These are phyloP conservation scores for Gnaphalium uliginosum DNA, from an alignment of 129 eudicot genomes.

Conservation along the genomic window DNA sequence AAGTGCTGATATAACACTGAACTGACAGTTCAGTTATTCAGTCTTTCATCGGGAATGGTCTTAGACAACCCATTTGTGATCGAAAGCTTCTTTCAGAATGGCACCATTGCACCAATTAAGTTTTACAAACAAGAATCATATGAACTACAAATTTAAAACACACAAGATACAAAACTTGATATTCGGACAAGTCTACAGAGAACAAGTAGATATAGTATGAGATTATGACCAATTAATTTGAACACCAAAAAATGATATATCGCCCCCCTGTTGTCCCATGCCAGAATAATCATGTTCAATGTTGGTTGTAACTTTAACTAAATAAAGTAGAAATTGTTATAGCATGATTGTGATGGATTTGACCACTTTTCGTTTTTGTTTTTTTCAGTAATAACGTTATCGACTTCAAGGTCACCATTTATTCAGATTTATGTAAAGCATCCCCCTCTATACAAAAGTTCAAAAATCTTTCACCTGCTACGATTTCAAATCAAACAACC, in stretches of 20 bases:
- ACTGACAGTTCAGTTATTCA: no score
- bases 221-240: background rate
- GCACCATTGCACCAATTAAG: background rate
- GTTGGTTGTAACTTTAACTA: background rate
- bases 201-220: background rate
- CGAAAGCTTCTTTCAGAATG: background rate
- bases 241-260: background rate
- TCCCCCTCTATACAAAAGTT: no score
- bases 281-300: background rate
- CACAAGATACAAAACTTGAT: background rate
- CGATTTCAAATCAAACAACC: no score
- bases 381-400: background rate
- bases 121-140: background rate
- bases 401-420: no score
- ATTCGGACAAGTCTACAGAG: background rate
- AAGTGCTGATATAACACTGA: no score
- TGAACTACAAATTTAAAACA: background rate
- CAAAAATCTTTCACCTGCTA: no score
- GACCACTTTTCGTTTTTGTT: background rate
- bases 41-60: no score
- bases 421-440: no score
- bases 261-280: background rate
- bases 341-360: background rate
- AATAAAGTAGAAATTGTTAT: no score
- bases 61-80: constrained; percentile 33